Evolutionary conservation across 306 rosid species (phyloP).

Genomic region (Prinsepia uniflora): DNA sequence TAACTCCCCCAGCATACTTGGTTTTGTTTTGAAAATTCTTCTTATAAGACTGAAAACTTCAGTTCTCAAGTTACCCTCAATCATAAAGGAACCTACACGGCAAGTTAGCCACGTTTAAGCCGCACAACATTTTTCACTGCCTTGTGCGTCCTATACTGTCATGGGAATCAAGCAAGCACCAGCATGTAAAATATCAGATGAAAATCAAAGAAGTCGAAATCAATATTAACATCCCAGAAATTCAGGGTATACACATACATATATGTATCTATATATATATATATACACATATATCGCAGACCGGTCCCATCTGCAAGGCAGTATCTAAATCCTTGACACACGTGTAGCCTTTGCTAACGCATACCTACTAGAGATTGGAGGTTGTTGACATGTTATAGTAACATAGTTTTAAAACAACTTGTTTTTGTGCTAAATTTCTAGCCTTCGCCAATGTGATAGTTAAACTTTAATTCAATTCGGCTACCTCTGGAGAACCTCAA

Average conservation of each 20-base stretch:
- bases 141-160: not conserved
- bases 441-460: not conserved
- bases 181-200: not conserved
- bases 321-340: not conserved
- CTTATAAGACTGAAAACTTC: not conserved
- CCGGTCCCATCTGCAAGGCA: not conserved
- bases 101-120: not conserved
- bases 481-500: not conserved
- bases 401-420: conserved; percentile 9
- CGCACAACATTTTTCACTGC: not conserved
- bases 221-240: not conserved
- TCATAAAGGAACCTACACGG: not conserved
- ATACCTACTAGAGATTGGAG: not conserved
- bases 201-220: not conserved
- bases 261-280: too few species aligned
- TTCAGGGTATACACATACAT: too few species aligned
- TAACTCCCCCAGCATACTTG: not conserved
- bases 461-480: not conserved
- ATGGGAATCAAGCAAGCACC: conserved; percentile 5
- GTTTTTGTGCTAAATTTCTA: not conserved
- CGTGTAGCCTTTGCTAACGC: not conserved
- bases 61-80: not conserved
- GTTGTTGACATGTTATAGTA: not conserved
- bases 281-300: not conserved
- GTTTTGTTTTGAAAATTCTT: not conserved